A percentile compares a stretch with the other conserved stretches of the same genome.
These are phyloP conservation scores for Dactylorhiza incarnata DNA, from an alignment of 106 monocot genomes.

Conservation along the genomic window DNA sequence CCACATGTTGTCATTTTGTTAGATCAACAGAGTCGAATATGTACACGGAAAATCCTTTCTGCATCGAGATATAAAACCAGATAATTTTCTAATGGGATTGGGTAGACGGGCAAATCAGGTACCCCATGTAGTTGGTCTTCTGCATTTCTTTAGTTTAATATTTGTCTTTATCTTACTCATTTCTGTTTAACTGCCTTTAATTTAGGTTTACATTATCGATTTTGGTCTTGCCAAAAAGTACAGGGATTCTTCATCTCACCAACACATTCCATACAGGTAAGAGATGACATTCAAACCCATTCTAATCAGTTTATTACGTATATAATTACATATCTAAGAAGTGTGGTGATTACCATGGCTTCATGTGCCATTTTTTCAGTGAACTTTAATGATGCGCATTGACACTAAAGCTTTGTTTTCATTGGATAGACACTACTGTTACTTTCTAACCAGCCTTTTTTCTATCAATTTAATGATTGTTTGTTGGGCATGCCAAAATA, in stretches of 20 bases:
- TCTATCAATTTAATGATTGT: neutral
- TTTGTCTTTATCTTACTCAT: neutral
- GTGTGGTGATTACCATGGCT: neutral
- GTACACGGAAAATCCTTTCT: constrained; percentile 86
- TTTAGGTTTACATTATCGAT: constrained; percentile 64
- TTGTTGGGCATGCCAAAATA: neutral
- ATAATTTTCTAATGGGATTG: constrained; percentile 97
- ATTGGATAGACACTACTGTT: neutral
- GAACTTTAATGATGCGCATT: neutral
- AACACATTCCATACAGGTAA: constrained; percentile 69
- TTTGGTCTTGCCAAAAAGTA: constrained; percentile 81
- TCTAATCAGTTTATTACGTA: neutral
- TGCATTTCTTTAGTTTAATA: neutral
- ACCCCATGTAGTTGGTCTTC: neutral
- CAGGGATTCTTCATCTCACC: constrained; percentile 58
- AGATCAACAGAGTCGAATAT: constrained; percentile 85
- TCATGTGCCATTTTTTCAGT: neutral
- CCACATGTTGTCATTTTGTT: constrained; percentile 3
- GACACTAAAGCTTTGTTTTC: neutral
- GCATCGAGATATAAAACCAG: constrained; percentile 94
- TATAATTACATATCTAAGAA: neutral
- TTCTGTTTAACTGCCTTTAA: constrained; percentile 2
- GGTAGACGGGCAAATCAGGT: constrained; percentile 94
- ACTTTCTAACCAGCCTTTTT: neutral
- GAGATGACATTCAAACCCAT: neutral